Conservation (phyloP, 2,329 filamentous ascomycete species). For the Proliferodiscus dingleyae region DNA sequence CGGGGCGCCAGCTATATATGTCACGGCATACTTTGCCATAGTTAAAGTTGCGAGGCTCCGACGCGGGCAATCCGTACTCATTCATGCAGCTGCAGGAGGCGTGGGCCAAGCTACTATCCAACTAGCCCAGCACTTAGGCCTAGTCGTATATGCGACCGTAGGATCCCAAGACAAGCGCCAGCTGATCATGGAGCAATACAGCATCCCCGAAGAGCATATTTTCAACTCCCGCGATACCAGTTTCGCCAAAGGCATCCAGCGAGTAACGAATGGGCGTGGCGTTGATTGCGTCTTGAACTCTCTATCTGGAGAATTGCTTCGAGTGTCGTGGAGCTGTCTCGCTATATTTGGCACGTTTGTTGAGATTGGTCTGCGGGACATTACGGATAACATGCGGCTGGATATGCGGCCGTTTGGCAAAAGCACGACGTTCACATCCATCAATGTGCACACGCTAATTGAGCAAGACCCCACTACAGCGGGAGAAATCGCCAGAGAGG, state of each 20-base stretch:
- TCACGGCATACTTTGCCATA: constrained; percentile 15
- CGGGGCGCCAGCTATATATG: constrained; percentile 11
- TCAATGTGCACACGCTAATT: constrained; percentile 31
- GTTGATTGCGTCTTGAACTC: constrained; percentile 18
- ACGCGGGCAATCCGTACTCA: constrained; percentile 26
- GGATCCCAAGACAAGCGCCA: constrained; percentile 9
- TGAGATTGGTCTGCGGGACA: constrained; percentile 35
- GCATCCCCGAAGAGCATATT: constrained; percentile 5
- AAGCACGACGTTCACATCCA: constrained; percentile 35
- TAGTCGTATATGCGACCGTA: constrained; percentile 26
- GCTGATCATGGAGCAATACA: constrained; percentile 14
- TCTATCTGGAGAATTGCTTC: constrained; percentile 19
- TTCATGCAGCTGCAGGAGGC: constrained; percentile 30
- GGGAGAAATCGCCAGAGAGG: neutral
- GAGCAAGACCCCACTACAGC: constrained; percentile 10
- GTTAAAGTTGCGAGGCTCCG: constrained; percentile 13
- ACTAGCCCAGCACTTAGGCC: constrained; percentile 24
- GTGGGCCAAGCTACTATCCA: constrained; percentile 32
- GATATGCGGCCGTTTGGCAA: constrained; percentile 29
- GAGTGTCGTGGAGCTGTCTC: constrained; percentile 30
- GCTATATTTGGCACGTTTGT: constrained; percentile 34
- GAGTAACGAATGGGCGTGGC: constrained; percentile 13
- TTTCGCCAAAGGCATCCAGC: constrained; percentile 22
- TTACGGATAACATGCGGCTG: constrained; percentile 26
- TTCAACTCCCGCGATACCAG: constrained; percentile 3